Percentiles rank a stretch among this genome's conserved stretches.
Conservation (phyloP, 1,284 basidiomycete species). For the Moesziomyces antarcticus region DNA sequence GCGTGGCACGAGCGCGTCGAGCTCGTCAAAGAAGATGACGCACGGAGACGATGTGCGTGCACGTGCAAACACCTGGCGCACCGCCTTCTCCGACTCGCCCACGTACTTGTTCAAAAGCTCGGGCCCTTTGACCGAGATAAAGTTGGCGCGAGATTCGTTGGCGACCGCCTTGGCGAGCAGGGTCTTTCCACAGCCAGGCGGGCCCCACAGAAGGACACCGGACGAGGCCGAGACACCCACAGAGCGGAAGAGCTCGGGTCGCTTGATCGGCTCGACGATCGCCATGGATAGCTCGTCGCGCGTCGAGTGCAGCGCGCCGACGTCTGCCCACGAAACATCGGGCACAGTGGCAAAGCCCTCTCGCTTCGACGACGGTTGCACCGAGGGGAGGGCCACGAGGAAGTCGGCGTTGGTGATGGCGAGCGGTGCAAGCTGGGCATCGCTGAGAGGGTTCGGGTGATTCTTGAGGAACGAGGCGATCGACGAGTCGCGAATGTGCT, state of each 20-base stretch:
- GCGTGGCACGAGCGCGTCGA: conserved; percentile 93
- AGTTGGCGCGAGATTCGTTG: conserved; percentile 92
- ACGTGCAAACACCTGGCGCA: conserved; percentile 89
- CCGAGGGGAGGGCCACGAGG: conserved; percentile 78
- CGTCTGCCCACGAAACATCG: conserved; percentile 91
- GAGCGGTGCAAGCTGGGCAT: conserved; percentile 80
- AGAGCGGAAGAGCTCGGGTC: conserved; percentile 86
- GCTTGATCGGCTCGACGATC: conserved; percentile 91
- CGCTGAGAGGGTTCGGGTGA: conserved; percentile 82
- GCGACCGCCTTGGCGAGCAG: conserved; percentile 95
- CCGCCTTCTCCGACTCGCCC: conserved; percentile 94
- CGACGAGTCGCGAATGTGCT: conserved; percentile 73
- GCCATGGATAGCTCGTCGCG: conserved; percentile 96
- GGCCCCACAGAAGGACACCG: conserved; percentile 96
- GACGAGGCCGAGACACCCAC: conserved; percentile 81
- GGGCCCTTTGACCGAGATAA: conserved; percentile 96
- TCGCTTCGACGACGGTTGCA: conserved; percentile 94
- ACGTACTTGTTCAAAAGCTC: conserved; percentile 97
- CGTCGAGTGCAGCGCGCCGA: conserved; percentile 87
- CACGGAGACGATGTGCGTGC: conserved; percentile 88
- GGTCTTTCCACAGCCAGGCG: conserved; percentile 97
- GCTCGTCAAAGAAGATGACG: conserved; percentile 94
- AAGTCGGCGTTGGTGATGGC: conserved; percentile 80
- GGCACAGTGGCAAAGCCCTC: conserved; percentile 98
- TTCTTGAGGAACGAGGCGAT: conserved; percentile 88